Conservation (phyloP, 2,329 filamentous ascomycete genomes). For the Pyricularia sp. region DNA sequence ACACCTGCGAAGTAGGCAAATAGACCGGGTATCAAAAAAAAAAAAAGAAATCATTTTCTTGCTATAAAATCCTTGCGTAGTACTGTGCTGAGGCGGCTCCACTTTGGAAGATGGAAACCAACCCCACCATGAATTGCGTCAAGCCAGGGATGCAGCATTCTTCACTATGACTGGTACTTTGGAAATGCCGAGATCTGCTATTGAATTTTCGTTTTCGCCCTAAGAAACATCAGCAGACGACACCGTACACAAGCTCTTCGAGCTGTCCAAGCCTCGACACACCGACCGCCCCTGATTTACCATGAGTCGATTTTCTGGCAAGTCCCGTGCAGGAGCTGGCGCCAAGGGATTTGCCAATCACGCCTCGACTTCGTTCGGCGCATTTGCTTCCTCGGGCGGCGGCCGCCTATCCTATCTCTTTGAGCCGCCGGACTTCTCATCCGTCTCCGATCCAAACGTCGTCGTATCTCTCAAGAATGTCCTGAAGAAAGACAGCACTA, state of each 20-base stretch:
- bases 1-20: no score
- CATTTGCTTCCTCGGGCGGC: constrained; percentile 25
- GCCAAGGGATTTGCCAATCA: constrained; percentile 10
- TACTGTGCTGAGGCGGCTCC: background rate
- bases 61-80: background rate
- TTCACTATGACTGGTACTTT: background rate
- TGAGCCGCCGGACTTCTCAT: constrained; percentile 69
- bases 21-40: no score
- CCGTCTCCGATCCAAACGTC: constrained; percentile 65
- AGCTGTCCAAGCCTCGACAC: background rate
- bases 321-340: constrained; percentile 6
- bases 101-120: background rate
- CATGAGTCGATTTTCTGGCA: constrained; percentile 6
- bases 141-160: background rate
- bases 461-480: constrained; percentile 89
- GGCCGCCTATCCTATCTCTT: constrained; percentile 69
- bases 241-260: background rate
- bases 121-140: constrained; percentile 1
- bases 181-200: background rate
- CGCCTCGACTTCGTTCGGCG: constrained; percentile 21
- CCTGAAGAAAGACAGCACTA: constrained; percentile 83
- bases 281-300: background rate
- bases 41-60: no score
- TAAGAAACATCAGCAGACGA: background rate
- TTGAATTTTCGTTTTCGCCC: background rate